Evolutionary conservation across 495 filamentous ascomycete genomes (phyloP).

Genomic region (Aspergillus olivimuriae): DNA sequence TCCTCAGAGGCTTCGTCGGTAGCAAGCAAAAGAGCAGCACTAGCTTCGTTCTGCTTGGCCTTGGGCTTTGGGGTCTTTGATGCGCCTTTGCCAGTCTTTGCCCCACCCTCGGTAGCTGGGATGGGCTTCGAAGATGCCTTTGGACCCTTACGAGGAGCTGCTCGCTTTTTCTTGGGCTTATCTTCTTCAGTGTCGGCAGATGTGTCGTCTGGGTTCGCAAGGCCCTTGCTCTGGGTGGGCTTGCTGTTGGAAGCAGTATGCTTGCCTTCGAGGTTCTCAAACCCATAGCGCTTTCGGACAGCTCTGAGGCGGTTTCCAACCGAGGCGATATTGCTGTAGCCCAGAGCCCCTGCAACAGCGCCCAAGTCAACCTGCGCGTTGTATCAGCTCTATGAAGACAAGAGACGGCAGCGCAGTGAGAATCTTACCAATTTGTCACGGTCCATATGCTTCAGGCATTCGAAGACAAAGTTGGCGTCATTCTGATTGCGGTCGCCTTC

Average conservation of each 20-base stretch:
- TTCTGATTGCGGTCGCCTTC: constrained; percentile 1
- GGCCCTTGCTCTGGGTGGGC: background rate
- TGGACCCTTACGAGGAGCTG: constrained; percentile 1
- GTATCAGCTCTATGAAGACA: background rate
- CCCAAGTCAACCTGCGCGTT: constrained; percentile 21
- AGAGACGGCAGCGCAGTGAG: too few species aligned
- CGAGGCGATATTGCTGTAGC: constrained; percentile 26
- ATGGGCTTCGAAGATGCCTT: constrained; percentile 1
- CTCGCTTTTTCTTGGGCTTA: background rate
- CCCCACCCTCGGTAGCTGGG: background rate
- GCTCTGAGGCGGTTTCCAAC: constrained; percentile 24
- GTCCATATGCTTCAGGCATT: constrained; percentile 12
- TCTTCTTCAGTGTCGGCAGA: background rate
- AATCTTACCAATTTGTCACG: constrained; percentile 8
- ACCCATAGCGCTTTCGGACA: constrained; percentile 21
- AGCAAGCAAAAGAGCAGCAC: background rate
- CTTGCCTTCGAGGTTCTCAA: constrained; percentile 15
- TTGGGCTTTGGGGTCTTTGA: background rate
- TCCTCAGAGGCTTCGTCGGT: too few species aligned
- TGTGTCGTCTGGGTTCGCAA: background rate
- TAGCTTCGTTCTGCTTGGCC: background rate
- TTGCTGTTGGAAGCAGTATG: background rate
- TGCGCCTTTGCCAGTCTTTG: too few species aligned
- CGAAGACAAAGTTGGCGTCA: constrained; percentile 13
- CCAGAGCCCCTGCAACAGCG: constrained; percentile 18